These are phyloP conservation scores for Geranomyces variabilis DNA, from an alignment of 192 early-diverging fungal genomes.

Conservation along the genomic window DNA sequence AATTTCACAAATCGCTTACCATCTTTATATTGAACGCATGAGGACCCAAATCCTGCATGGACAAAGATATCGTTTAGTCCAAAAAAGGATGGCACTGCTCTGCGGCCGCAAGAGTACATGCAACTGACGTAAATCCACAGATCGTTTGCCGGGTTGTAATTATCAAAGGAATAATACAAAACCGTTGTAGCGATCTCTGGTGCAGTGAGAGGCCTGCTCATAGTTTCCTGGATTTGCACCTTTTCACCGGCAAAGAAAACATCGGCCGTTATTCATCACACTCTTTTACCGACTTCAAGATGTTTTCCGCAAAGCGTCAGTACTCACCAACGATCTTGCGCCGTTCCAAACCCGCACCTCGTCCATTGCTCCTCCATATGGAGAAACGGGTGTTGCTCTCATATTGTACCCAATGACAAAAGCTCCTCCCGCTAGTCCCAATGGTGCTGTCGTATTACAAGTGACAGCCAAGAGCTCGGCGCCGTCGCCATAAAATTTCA, in stretches of 20 bases:
- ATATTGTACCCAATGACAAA: conserved; percentile 4
- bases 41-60: not conserved
- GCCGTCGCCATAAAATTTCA: conserved; percentile 11
- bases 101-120: not conserved
- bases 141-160: conserved; percentile 2
- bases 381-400: not conserved
- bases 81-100: no score
- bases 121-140: not conserved
- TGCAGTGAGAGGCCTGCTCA: not conserved
- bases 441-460: not conserved
- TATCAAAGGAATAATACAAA: conserved; percentile 13
- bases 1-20: not conserved
- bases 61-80: no score
- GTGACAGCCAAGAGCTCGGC: not conserved
- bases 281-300: no score
- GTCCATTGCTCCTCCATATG: conserved; percentile 13
- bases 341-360: conserved; percentile 16
- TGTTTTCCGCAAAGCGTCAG: not conserved
- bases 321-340: not conserved
- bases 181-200: conserved; percentile 2
- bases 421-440: not conserved
- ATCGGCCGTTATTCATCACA: not conserved
- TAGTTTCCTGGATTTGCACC: not conserved
- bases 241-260: not conserved
- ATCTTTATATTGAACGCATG: conserved; percentile 12